Base-by-base conservation (phyloP, 2,329 filamentous ascomycete species). In the Fusarium floridanum region DNA sequence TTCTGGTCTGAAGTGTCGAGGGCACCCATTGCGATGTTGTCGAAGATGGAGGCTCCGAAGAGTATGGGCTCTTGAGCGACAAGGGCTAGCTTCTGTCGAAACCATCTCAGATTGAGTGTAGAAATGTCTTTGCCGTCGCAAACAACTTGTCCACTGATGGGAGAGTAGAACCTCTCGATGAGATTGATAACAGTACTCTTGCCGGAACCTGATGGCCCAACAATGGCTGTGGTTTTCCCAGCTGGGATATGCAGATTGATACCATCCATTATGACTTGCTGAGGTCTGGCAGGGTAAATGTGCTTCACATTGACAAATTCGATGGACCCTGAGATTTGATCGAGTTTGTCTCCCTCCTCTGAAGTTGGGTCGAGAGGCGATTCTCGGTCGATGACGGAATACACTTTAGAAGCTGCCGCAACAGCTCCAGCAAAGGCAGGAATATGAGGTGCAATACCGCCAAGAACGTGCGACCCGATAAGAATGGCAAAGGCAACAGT, bases 371-470 rank as follows among this genome's bases (percentile, higher is more conserved):
- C 81, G 8, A 85, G 80, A 2, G 70, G 59, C 5, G 80, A 80
- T 24, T 34, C n/a, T 36, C 20, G 94, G 80, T 97, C 94, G 74
- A 97, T 97, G 1, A 94, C 96, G 78, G 89, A 91, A 27, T 53
- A 53, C 24, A 53, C 45, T 17, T 53, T 53, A 2, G 45, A 53
- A n/a, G 45, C 45, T n/a, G 45, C 45, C 16, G 24, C 45, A 53
- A 53, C 17, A 29, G 45, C 45, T n/a, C 24, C 45, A n/a, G 45
- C 45, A 53, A 53, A 53, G 11, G 24, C 45, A 2, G 45, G 45
- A 53, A 53, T 53, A 29, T 27, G 45, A 29, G 45, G 45, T 29
- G 45, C 45, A 17, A 53, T 53, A 6, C 45, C 45, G 4, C 45
- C 45, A 53, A 53, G 45, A 29, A 53, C 45, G 24, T 53, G 45